These are phyloP conservation scores for Phytophthora pseudosyringae DNA, from an alignment of 352 stramenopile species.

Conservation along the genomic window DNA sequence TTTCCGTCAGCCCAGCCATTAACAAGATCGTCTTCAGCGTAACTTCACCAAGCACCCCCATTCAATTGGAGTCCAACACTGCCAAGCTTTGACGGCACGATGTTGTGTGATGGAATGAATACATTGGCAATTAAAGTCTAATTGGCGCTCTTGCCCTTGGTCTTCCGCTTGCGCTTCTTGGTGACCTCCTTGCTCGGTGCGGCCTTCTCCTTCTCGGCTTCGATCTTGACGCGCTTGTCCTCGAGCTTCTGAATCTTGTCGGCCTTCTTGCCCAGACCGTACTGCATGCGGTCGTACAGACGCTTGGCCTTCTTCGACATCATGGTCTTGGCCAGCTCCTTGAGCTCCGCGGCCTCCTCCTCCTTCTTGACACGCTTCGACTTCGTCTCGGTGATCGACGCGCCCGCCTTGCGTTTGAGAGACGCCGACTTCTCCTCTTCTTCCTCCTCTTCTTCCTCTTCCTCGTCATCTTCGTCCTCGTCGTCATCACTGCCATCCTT, in stretches of 20 bases:
- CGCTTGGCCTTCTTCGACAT: conserved; percentile 94
- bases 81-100: neutral
- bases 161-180: conserved; percentile 49
- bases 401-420: conserved; percentile 59
- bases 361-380: conserved; percentile 83
- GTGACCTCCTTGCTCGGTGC: conserved; percentile 39
- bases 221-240: conserved; percentile 76
- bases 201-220: conserved; percentile 61
- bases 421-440: conserved; percentile 34
- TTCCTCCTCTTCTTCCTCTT: conserved; percentile 44
- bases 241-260: conserved; percentile 88
- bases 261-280: conserved; percentile 88
- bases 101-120: conserved; percentile 34
- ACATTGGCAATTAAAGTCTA: conserved; percentile 53
- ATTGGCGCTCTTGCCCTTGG: conserved; percentile 43
- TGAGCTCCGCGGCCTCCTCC: conserved; percentile 78
- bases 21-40: no score
- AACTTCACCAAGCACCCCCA: no score
- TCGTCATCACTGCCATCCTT: conserved; percentile 46
- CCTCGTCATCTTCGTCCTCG: conserved; percentile 48
- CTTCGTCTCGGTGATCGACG: conserved; percentile 50
- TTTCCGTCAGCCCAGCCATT: no score
- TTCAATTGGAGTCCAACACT: neutral
- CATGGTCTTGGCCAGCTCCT: conserved; percentile 90
- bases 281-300: conserved; percentile 93